A percentile compares a stretch with the other conserved stretches of the same genome.
Evolutionary conservation across 106 monocot species (phyloP).

Genomic region (Phalaenopsis equestris): DNA sequence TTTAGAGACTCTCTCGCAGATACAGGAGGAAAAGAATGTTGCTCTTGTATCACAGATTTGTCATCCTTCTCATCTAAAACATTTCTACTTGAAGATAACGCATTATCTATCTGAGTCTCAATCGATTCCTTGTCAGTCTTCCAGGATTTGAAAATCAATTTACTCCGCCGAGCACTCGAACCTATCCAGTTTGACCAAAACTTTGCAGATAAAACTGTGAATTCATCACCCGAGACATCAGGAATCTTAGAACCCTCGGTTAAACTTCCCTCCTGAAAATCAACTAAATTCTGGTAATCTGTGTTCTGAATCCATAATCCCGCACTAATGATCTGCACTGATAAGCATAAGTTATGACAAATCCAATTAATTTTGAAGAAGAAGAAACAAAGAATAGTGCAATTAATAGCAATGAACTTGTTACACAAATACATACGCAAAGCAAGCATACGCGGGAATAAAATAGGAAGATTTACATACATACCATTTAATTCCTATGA

Average conservation of each 20-base stretch:
- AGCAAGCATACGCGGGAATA: background rate
- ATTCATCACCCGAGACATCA: constrained; percentile 49
- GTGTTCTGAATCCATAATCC: constrained; percentile 55
- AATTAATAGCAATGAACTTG: background rate
- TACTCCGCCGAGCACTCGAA: constrained; percentile 55
- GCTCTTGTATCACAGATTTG: constrained; percentile 19
- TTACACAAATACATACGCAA: background rate
- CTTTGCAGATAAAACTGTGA: constrained; percentile 48
- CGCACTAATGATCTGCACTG: constrained; percentile 62
- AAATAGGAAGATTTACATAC: no score
- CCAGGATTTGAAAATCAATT: constrained; percentile 63
- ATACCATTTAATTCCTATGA: no score
- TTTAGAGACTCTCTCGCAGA: constrained; percentile 45
- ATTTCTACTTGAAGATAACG: constrained; percentile 15
- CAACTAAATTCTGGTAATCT: constrained; percentile 23
- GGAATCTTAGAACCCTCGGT: constrained; percentile 21
- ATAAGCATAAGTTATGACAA: constrained; percentile 1
- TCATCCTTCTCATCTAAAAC: constrained; percentile 20
- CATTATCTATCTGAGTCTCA: constrained; percentile 51
- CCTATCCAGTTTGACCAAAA: constrained; percentile 72
- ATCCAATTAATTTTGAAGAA: constrained; percentile 3
- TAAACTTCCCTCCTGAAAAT: constrained; percentile 22
- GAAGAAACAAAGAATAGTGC: background rate
- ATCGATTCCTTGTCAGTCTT: constrained; percentile 62
- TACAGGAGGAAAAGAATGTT: constrained; percentile 16